Base-by-base conservation (phyloP, 345 rosid genomes). In the Salix exigua region DNA sequence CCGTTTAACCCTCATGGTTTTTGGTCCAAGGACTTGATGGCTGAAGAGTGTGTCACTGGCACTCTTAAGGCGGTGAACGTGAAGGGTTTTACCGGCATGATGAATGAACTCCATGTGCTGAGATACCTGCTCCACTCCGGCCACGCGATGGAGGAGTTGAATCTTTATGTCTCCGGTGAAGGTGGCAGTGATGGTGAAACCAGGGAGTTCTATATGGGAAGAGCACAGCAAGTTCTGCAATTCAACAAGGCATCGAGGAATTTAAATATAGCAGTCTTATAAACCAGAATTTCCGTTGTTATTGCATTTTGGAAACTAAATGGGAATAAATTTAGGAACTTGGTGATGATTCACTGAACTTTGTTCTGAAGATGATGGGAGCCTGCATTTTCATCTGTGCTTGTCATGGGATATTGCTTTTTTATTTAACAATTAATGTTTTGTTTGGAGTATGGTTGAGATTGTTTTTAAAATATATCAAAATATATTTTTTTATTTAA, bases 111-210 rank as follows among this genome's bases (percentile, higher is more conserved):
- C 0, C 6, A 70, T 1, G 48, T 77, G 12, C 30, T 77, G 48
- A 70, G 23, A 31, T 77, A 46, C 51, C 19, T 77, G 33, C 46
- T 77, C 1, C 16, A 14, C 19, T 77, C 44, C 51, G 79, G 70
- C 38, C 35, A 0, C 7, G 16, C 3, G 23, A n/a, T 75, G 37
- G 23, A 19, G 26, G 13, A 68, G 4, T 21, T 70, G 6, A 63
- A 33, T 62, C 62, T 62, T 37, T 23, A 55, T 38, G 9, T 66
- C 23, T 33, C 72, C 12, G 21, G 64, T 62, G 72, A 67, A 31
- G 72, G 11, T 21, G 65, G 26, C 8, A 28, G 31, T 0, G 11
- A 71, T 10, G 37, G 37, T 0, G 73, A 70, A 7, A 73, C 61
- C 4, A 23, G 62, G 35, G 73, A 30, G 16, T 58, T 58, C 63